Evolutionary conservation across 176 grass and related monocot species (phyloP).

Genomic region (Oryza glaberrima): DNA sequence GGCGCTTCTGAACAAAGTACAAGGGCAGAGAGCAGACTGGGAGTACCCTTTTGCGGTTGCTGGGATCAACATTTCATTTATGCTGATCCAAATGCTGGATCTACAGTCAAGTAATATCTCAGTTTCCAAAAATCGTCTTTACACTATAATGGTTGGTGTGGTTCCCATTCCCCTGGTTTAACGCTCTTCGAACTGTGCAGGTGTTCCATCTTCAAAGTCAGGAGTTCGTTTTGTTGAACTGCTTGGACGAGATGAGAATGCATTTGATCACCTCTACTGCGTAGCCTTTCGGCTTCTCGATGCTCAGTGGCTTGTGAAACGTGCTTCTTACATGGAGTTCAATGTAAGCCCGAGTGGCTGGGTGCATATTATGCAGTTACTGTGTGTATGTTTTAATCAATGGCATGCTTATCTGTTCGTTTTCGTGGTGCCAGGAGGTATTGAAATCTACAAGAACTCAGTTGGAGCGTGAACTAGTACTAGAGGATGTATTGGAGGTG

Average conservation of each 20-base stretch:
- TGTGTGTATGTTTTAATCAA: not conserved
- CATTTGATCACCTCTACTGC: slow-evolving; percentile 89
- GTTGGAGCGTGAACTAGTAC: slow-evolving; percentile 71
- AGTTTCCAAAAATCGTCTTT: not conserved
- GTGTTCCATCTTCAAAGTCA: slow-evolving; percentile 65
- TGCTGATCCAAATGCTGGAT: slow-evolving; percentile 93
- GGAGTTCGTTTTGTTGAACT: slow-evolving; percentile 83
- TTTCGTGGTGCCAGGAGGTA: slow-evolving; percentile 66
- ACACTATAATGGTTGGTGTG: not conserved
- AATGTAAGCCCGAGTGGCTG: slow-evolving; percentile 53
- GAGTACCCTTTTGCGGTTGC: slow-evolving; percentile 98
- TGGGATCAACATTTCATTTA: slow-evolving; percentile 96
- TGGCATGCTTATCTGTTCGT: slow-evolving; percentile 4
- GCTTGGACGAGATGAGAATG: slow-evolving; percentile 68
- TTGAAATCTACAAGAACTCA: slow-evolving; percentile 88
- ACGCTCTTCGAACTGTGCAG: slow-evolving; percentile 32
- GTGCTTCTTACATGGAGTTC: slow-evolving; percentile 98
- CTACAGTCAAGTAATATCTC: slow-evolving; percentile 66
- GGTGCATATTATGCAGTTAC: not conserved
- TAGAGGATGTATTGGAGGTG: slow-evolving; percentile 68
- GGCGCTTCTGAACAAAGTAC: slow-evolving; percentile 72
- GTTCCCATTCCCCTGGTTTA: not conserved
- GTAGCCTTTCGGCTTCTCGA: slow-evolving; percentile 89
- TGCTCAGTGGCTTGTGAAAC: slow-evolving; percentile 88
- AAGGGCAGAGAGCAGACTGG: slow-evolving; percentile 84